Conservation (phyloP, 2,329 filamentous ascomycete species). For the Akanthomyces muscarius region DNA sequence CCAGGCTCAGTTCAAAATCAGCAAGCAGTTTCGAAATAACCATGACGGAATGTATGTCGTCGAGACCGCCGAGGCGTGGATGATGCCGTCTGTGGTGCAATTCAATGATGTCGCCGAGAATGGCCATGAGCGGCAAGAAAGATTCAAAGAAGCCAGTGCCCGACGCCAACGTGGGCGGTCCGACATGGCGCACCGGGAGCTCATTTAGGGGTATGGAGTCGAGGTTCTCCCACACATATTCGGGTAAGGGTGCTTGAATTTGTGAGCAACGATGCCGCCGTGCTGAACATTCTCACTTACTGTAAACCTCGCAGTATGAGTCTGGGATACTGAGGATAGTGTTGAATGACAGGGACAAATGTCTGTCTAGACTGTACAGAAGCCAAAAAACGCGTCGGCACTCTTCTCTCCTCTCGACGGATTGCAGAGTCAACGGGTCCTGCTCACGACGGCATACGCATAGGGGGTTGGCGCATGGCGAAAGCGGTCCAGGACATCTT, state of each 20-base stretch:
- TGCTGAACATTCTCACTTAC: conserved; percentile 21
- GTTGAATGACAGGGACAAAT: conserved; percentile 46
- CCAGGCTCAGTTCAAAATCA: conserved; percentile 37
- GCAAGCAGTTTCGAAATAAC: conserved; percentile 35
- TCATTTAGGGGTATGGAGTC: conserved; percentile 29
- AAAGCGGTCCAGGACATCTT: conserved; percentile 26
- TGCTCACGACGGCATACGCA: conserved; percentile 30
- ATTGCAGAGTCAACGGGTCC: conserved; percentile 24
- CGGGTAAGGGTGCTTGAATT: conserved; percentile 34
- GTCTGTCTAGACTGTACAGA: conserved; percentile 43
- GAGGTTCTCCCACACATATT: conserved; percentile 38
- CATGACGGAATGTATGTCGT: conserved; percentile 31
- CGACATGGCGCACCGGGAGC: conserved; percentile 33
- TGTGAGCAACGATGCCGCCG: neutral
- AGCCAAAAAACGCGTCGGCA: conserved; percentile 45
- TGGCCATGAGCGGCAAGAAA: conserved; percentile 46
- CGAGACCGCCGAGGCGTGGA: conserved; percentile 37
- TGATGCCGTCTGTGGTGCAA: conserved; percentile 42
- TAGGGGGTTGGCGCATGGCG: conserved; percentile 30
- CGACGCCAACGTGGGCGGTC: conserved; percentile 36
- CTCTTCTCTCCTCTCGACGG: conserved; percentile 43
- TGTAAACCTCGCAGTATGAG: conserved; percentile 40
- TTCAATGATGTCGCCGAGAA: conserved; percentile 47
- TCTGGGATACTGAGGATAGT: conserved; percentile 41
- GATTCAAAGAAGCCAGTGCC: conserved; percentile 47